Evolutionary conservation across 2,329 filamentous ascomycete genomes (phyloP), one percentile per base, ranked within the genome.

Genomic region (Pseudocercospora musae): DNA sequence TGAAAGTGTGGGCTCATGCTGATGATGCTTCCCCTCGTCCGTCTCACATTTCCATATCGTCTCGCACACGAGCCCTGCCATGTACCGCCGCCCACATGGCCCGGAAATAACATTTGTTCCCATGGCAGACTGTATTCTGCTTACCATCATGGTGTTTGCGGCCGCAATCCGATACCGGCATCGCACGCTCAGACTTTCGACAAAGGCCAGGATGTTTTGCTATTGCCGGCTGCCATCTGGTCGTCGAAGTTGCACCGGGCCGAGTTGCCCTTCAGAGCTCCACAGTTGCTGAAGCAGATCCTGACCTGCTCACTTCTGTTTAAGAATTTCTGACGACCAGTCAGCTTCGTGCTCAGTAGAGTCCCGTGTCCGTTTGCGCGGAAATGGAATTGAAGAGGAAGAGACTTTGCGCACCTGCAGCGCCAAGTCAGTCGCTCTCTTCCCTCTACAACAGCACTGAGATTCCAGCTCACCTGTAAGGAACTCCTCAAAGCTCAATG

Each of bases 351-450:
- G 57, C 54, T 76, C 71, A 83, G 72, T 82, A 82, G 23, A 82
- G 74, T 59, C 81, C 81, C 62, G 77, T 82, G 76, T 83, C 81
- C 74, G 81, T 83, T 59, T 73, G 69, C 60, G 77, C 72, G 63
- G 80, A 81, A 68, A 83, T 83, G 66, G 76, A 79, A 72, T 83
- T 83, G 77, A 82, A 82, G 64, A 83, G 75, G 74, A 83, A 83
- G 67, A 83, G 78, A 72, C 74, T 75, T 78, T 82, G 81, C 80
- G 80, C 79, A 82, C 81, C 81, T 81, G 80, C 81, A 42, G 82
- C 75, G 74, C 80, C 64, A 44, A 52, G 58, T 63, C 33, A 60
- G 40, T 48, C 31, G 31, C 20, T 13, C 23, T 13, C 23, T 55
- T 37, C 33, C 20, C 10, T 20, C 18, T 21, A 25, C 44, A 48